Evolutionary conservation across 2,329 filamentous ascomycete species (phyloP).

Genomic region (Erysiphe neolycopersici): DNA sequence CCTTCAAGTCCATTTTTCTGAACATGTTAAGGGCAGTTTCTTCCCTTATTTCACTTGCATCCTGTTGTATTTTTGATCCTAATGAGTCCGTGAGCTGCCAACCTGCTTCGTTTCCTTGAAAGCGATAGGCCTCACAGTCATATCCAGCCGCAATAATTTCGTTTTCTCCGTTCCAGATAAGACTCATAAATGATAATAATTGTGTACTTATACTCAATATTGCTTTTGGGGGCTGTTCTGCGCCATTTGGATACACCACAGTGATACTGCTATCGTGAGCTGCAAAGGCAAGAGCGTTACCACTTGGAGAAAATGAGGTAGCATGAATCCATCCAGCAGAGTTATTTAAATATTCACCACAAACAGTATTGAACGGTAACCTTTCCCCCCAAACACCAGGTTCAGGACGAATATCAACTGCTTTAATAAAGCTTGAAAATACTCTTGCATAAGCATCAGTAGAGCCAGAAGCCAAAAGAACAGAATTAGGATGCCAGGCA

Average conservation of each 20-base stretch:
- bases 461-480: constrained; percentile 81
- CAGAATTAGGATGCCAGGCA: constrained; percentile 92
- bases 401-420: constrained; percentile 63
- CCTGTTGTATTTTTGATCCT: constrained; percentile 32
- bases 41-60: constrained; percentile 34
- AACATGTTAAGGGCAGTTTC: constrained; percentile 97
- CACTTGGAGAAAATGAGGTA: constrained; percentile 75
- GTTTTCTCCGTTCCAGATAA: constrained; percentile 75
- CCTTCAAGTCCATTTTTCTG: constrained; percentile 93
- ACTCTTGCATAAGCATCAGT: constrained; percentile 92
- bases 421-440: constrained; percentile 90
- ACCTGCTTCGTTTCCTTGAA: constrained; percentile 49
- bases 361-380: constrained; percentile 93
- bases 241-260: constrained; percentile 75
- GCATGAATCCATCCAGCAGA: constrained; percentile 93
- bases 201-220: constrained; percentile 76
- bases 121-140: constrained; percentile 70
- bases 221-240: constrained; percentile 74
- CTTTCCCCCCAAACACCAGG: constrained; percentile 83
- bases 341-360: constrained; percentile 86
- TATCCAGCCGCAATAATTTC: constrained; percentile 93
- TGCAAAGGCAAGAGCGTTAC: constrained; percentile 78
- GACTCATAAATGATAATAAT: constrained; percentile 69
- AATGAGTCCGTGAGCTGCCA: constrained; percentile 69
- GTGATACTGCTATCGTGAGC: constrained; percentile 93